Evolutionary conservation across 192 early-diverging fungal species (phyloP), one percentile per base, ranked within the genome.

Genomic region (Entophlyctis luteolus): DNA sequence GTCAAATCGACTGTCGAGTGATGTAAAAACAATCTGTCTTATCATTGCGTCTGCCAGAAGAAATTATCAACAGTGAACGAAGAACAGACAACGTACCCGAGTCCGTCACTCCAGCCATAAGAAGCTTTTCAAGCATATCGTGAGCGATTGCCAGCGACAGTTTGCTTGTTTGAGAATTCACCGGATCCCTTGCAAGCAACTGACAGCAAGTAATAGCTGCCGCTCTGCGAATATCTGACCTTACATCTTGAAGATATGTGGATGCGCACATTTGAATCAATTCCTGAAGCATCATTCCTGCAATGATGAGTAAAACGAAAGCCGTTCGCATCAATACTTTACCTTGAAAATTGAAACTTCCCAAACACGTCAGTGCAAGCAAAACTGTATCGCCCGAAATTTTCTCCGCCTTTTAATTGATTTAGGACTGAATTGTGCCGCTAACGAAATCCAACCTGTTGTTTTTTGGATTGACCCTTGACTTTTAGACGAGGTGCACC

Each of bases 61-160:
- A n/a, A n/a, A n/a, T n/a, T n/a, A n/a, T n/a, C n/a, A n/a, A n/a
- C n/a, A n/a, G n/a, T n/a, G n/a, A n/a, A n/a, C n/a, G n/a, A n/a
- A n/a, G n/a, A n/a, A n/a, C n/a, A n/a, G n/a, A n/a, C n/a, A n/a
- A n/a, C n/a, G 93, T 32, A 80, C 78, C 79, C 4, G 72, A 76
- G 62, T 98, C 95, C 0, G 94, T 88, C 55, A 96, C 90, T 22
- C 91, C 95, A 10, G 91, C 91, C 4, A 87, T 84, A 54, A 98
- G 75, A 14, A 98, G 81, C 56, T 88, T 90, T 73, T 96, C 91
- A 16, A 95, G 79, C 0, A 95, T 86, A 45, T 95, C 91, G 22
- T 86, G 82, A 0, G 93, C 88, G 8, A 95, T 84, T 71, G 93
- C 84, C 57, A 92, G 82, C 4, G 93, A 86, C 58, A 93, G 81